A percentile compares a stretch with the other conserved stretches of the same genome.
Evolutionary conservation across 805 yeast species (phyloP).

Genomic region (Candida silvicultrix): DNA sequence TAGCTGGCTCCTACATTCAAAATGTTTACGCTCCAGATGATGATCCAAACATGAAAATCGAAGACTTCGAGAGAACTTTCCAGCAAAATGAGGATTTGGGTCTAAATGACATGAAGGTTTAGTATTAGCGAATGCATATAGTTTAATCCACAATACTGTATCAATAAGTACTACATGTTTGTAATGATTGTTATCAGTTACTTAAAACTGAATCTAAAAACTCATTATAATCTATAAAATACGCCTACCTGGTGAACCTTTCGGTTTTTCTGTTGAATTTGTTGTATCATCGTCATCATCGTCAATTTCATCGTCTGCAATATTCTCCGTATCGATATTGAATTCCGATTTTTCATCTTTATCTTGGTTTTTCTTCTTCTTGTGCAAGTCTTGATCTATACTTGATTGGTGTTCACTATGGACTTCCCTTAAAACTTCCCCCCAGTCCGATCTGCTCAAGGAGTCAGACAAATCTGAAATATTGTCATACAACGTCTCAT

Average conservation of each 20-base stretch:
- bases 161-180: too few relatives aligned
- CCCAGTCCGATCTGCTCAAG: background rate
- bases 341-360: background rate
- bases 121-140: background rate
- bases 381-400: background rate
- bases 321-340: background rate
- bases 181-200: too few relatives aligned
- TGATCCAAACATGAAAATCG: slow-evolving; percentile 92
- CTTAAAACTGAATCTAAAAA: too few relatives aligned
- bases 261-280: background rate
- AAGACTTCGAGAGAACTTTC: slow-evolving; percentile 82
- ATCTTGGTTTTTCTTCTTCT: background rate
- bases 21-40: slow-evolving; percentile 98
- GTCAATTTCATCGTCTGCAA: background rate
- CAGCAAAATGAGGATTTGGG: slow-evolving; percentile 94
- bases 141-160: too few relatives aligned
- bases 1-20: slow-evolving; percentile 93
- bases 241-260: background rate
- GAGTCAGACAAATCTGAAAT: background rate
- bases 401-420: background rate
- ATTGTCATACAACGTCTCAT: background rate
- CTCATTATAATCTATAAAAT: background rate
- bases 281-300: background rate
- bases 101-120: slow-evolving; percentile 36
- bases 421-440: background rate